Conservation (phyloP, 1,284 basidiomycete genomes). For the Flammula alnicola region DNA sequence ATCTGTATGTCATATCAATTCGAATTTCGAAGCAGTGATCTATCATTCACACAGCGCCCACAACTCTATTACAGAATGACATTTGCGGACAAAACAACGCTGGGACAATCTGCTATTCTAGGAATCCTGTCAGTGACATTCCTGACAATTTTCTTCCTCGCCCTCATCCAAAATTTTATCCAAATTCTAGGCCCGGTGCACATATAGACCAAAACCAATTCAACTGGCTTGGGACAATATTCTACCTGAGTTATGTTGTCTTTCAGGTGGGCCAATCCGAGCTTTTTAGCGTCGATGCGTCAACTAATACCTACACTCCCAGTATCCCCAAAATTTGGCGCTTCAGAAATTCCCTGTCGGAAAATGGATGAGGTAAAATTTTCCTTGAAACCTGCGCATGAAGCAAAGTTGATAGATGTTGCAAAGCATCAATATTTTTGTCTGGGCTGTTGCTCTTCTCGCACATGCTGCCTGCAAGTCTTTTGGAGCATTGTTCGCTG, state of each 20-base stretch:
- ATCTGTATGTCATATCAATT: constrained; percentile 45
- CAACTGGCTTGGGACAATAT: constrained; percentile 78
- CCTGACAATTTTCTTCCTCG: background rate
- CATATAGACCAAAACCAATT: constrained; percentile 53
- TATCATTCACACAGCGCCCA: constrained; percentile 10
- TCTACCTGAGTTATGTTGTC: constrained; percentile 67
- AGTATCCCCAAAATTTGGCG: constrained; percentile 80
- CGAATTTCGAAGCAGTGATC: background rate
- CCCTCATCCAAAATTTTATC: constrained; percentile 7
- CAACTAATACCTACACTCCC: constrained; percentile 19
- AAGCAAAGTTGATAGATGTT: constrained; percentile 3
- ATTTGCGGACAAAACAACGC: constrained; percentile 76
- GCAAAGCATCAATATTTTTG: constrained; percentile 67
- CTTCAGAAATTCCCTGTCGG: constrained; percentile 80
- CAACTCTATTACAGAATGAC: constrained; percentile 53
- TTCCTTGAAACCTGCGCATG: background rate
- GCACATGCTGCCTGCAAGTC: constrained; percentile 74
- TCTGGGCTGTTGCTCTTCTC: constrained; percentile 69
- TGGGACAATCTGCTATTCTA: constrained; percentile 74
- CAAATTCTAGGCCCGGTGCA: constrained; percentile 38
- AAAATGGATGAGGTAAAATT: constrained; percentile 87
- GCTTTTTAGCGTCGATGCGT: background rate
- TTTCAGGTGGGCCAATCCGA: constrained; percentile 42
- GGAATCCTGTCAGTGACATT: constrained; percentile 56
- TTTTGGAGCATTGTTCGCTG: constrained; percentile 72